Evolutionary conservation across 768 basidiomycete genomes (phyloP).

Genomic region (Podaxis sp.): DNA sequence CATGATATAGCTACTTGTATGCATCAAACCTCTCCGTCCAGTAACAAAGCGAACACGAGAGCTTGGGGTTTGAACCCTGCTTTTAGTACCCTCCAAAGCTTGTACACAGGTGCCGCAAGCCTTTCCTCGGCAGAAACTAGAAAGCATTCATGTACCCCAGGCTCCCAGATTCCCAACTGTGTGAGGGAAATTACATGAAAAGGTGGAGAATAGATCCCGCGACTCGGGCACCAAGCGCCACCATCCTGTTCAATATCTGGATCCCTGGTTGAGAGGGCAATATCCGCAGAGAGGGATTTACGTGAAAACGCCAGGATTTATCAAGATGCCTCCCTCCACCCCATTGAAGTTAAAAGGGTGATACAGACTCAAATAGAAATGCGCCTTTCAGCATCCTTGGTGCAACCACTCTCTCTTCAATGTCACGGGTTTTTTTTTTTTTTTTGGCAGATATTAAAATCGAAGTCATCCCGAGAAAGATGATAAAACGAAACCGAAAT

Average conservation of each 20-base stretch:
- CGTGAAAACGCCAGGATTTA: constrained; percentile 18
- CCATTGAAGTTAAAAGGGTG: neutral
- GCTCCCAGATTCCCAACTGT: too few relatives aligned
- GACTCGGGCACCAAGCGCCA: constrained; percentile 25
- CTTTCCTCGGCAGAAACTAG: constrained; percentile 40
- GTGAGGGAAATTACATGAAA: too few relatives aligned
- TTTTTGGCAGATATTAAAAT: neutral
- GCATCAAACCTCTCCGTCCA: constrained; percentile 20
- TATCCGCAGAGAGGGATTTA: constrained; percentile 48
- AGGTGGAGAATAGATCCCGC: too few relatives aligned
- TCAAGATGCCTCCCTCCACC: constrained; percentile 20
- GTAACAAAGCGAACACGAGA: constrained; percentile 47
- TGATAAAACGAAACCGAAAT: neutral
- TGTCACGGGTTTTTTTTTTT: constrained; percentile 3
- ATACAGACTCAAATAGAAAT: constrained; percentile 8
- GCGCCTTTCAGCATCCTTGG: constrained; percentile 67
- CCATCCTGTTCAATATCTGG: constrained; percentile 67
- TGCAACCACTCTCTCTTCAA: constrained; percentile 68
- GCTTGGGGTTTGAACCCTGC: constrained; percentile 4
- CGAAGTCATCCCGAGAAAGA: neutral
- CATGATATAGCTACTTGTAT: neutral
- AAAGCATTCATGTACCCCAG: constrained; percentile 10
- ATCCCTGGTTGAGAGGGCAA: constrained; percentile 30
- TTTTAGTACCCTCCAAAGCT: constrained; percentile 31
- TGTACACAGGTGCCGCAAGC: constrained; percentile 43